Conservation (phyloP, 176 grass and related monocot species). For the Areca catechu region DNA sequence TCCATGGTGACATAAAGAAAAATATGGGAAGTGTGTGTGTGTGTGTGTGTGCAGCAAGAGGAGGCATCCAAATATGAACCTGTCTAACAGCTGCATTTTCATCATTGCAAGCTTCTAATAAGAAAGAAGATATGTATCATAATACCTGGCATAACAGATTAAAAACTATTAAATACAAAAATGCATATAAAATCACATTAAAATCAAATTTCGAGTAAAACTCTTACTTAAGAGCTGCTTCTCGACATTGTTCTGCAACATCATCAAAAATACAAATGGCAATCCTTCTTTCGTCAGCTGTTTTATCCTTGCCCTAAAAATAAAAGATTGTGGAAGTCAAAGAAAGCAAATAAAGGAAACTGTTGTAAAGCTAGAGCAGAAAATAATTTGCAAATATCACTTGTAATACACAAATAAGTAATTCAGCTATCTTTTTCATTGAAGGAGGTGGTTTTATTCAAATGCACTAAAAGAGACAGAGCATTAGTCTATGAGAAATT, state of each 20-base stretch:
- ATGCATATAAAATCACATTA: not conserved
- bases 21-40: not conserved
- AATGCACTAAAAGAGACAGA: too few relatives aligned
- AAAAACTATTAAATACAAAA: slow-evolving; percentile 9
- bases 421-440: too few relatives aligned
- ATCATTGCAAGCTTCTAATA: slow-evolving; percentile 91
- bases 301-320: slow-evolving; percentile 91
- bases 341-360: too few relatives aligned
- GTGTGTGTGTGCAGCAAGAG: not conserved
- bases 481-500: too few relatives aligned
- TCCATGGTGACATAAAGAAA: slow-evolving; percentile 6
- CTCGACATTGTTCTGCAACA: slow-evolving; percentile 88
- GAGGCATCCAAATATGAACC: slow-evolving; percentile 26
- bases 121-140: slow-evolving; percentile 92
- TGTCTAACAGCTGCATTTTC: slow-evolving; percentile 85
- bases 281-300: slow-evolving; percentile 94
- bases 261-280: slow-evolving; percentile 99
- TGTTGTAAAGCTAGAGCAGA: too few relatives aligned
- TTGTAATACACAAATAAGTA: too few relatives aligned
- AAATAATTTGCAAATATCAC: too few relatives aligned
- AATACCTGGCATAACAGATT: slow-evolving; percentile 50
- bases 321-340: slow-evolving; percentile 2
- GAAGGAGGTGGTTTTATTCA: too few relatives aligned
- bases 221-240: slow-evolving; percentile 69
- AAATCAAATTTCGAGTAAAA: not conserved